phyloP scores from a whole-genome alignment of 176 grass and related monocot species.

The Elymus sibiricus region DNA sequence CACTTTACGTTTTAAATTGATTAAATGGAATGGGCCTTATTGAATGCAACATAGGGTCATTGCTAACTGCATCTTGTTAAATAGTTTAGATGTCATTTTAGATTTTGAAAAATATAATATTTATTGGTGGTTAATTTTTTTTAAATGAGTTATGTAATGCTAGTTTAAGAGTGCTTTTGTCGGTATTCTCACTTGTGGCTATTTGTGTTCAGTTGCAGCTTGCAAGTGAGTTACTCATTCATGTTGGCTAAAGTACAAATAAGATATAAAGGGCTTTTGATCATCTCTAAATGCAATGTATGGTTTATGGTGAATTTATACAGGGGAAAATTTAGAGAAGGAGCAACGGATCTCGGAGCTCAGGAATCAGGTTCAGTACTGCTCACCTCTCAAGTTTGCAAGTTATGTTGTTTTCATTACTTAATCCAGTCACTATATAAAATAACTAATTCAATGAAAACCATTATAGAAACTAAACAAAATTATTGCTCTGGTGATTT shows the following conservation, averaged over 20 bases:
- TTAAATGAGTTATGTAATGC: not conserved
- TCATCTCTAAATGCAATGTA: conserved; percentile 16
- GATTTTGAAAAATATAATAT: no score
- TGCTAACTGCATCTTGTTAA: not conserved
- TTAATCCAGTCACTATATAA: not conserved
- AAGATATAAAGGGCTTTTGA: conserved; percentile 9
- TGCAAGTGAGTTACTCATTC: conserved; percentile 71
- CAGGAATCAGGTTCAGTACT: conserved; percentile 65
- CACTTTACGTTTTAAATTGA: not conserved
- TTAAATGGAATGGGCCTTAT: not conserved
- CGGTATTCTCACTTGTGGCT: not conserved
- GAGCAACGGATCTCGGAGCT: conserved; percentile 86
- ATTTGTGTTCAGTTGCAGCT: conserved; percentile 62
- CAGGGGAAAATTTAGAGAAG: no score
- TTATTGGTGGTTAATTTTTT: not conserved
- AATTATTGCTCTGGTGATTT: no score
- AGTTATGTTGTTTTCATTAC: not conserved
- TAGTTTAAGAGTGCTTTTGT: not conserved
- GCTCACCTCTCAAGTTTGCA: not conserved
- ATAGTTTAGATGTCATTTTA: not conserved
- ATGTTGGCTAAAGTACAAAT: no score
- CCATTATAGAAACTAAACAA: no score
- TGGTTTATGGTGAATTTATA: conserved; percentile 66
- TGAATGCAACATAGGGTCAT: no score
- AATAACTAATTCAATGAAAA: not conserved